Percentiles rank a stretch among this genome's conserved stretches.
phyloP scores from a whole-genome alignment of 768 basidiomycete genomes.

The Plicaturopsis crispa region DNA sequence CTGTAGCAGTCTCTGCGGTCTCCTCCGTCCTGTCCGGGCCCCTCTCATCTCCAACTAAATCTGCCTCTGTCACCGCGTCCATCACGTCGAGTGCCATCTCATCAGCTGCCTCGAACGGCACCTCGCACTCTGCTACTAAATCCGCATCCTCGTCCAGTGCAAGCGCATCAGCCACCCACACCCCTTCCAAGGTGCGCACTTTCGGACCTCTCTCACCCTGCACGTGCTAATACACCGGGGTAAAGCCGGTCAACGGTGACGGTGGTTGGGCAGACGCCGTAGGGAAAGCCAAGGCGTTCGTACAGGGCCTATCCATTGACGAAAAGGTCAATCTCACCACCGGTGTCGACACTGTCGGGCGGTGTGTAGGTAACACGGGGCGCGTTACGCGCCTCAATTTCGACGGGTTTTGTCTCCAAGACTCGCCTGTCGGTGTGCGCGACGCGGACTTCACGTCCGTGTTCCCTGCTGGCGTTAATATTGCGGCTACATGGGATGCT shows the following conservation, averaged over 20 bases:
- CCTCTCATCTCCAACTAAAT: too few relatives aligned
- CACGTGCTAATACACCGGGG: too few relatives aligned
- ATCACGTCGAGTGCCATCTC: too few relatives aligned
- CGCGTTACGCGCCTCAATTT: constrained; percentile 12
- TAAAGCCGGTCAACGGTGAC: not conserved
- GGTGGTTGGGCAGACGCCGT: not conserved
- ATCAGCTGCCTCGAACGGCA: too few relatives aligned
- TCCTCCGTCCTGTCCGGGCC: too few relatives aligned
- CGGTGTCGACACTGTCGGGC: constrained; percentile 8
- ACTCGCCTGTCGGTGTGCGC: constrained; percentile 67
- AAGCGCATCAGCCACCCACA: too few relatives aligned
- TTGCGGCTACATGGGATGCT: constrained; percentile 45
- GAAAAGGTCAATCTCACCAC: constrained; percentile 19
- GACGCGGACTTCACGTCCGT: constrained; percentile 61
- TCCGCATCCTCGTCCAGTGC: too few relatives aligned
- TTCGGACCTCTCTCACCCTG: too few relatives aligned
- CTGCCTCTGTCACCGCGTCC: too few relatives aligned
- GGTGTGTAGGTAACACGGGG: constrained; percentile 14
- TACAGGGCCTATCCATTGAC: constrained; percentile 4
- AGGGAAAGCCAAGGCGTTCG: not conserved
- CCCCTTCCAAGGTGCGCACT: too few relatives aligned
- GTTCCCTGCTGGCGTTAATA: constrained; percentile 51
- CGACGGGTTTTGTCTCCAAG: constrained; percentile 17
- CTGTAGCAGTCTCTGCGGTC: too few relatives aligned
- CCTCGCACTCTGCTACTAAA: too few relatives aligned